These are phyloP conservation scores for Debaryomyces nepalensis DNA, from an alignment of 1,139 yeast species.

Conservation along the genomic window DNA sequence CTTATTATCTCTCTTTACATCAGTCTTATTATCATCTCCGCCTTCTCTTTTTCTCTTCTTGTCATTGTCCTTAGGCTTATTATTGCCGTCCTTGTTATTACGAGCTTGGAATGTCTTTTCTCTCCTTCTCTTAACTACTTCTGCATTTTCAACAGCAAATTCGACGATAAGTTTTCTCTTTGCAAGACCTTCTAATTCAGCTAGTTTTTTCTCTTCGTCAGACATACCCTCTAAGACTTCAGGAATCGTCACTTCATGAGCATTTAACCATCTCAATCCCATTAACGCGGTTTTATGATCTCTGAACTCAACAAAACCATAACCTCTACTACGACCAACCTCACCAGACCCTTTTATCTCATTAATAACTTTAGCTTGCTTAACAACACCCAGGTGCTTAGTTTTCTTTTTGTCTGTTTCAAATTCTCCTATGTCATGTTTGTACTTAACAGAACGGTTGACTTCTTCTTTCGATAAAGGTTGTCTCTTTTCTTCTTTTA, in stretches of 20 bases:
- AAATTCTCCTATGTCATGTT: constrained; percentile 48
- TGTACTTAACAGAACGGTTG: constrained; percentile 73
- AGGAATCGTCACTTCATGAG: constrained; percentile 75
- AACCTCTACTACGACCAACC: constrained; percentile 91
- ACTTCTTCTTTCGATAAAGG: constrained; percentile 90
- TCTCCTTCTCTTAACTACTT: constrained; percentile 86
- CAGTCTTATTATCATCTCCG: constrained; percentile 22
- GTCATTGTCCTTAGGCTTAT: constrained; percentile 31
- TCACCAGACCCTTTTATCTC: constrained; percentile 91
- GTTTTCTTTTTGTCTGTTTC: constrained; percentile 59
- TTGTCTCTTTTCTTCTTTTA: constrained; percentile 72
- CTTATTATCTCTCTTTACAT: constrained; percentile 20
- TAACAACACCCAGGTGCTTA: constrained; percentile 85
- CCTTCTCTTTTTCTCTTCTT: constrained; percentile 29
- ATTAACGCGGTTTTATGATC: constrained; percentile 92
- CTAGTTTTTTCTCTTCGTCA: constrained; percentile 67
- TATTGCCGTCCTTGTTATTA: constrained; percentile 14
- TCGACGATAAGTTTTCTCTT: constrained; percentile 88
- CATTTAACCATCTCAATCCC: constrained; percentile 97
- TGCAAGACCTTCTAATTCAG: constrained; percentile 55
- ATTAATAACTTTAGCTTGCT: constrained; percentile 89
- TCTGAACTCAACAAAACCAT: constrained; percentile 91
- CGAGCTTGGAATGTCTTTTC: constrained; percentile 45
- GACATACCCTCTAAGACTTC: constrained; percentile 75
- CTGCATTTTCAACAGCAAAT: constrained; percentile 94